phyloP scores from a whole-genome alignment of 257 asterid species.

The Lycium ferocissimum region DNA sequence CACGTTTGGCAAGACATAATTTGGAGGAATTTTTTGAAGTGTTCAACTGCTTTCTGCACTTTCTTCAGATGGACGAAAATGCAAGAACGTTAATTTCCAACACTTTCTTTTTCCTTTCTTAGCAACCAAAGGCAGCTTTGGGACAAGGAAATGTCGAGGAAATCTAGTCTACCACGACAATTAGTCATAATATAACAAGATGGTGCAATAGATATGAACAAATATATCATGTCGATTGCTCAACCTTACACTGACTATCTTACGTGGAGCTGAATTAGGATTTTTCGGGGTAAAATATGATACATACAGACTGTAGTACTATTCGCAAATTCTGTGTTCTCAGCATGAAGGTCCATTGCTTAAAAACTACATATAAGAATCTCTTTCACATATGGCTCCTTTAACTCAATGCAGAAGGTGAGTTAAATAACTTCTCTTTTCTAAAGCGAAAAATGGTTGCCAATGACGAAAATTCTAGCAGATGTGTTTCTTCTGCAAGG shows the following conservation, averaged over 20 bases:
- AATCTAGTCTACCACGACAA: neutral
- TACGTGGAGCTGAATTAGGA: no score
- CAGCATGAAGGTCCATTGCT: neutral
- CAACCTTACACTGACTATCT: no score
- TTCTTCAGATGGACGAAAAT: neutral
- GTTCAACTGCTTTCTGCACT: slow-evolving; percentile 7
- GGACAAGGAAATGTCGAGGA: neutral
- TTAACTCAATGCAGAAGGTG: neutral
- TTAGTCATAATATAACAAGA: neutral
- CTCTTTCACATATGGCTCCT: slow-evolving; percentile 20
- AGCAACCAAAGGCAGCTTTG: slow-evolving; percentile 10
- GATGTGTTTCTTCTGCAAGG: slow-evolving; percentile 23
- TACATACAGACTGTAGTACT: neutral
- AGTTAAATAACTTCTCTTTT: neutral
- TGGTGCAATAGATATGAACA: neutral
- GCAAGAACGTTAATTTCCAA: neutral
- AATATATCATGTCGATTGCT: no score
- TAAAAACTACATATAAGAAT: neutral
- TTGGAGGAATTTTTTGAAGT: neutral
- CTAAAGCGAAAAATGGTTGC: neutral
- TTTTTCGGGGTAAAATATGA: neutral
- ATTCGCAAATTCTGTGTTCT: neutral
- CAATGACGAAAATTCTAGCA: slow-evolving; percentile 2
- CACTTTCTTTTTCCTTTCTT: neutral
- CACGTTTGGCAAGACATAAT: neutral